Percentiles rank a stretch among this genome's conserved stretches.
Conservation (phyloP, 768 basidiomycete genomes). For the Tulasnella sp. region DNA sequence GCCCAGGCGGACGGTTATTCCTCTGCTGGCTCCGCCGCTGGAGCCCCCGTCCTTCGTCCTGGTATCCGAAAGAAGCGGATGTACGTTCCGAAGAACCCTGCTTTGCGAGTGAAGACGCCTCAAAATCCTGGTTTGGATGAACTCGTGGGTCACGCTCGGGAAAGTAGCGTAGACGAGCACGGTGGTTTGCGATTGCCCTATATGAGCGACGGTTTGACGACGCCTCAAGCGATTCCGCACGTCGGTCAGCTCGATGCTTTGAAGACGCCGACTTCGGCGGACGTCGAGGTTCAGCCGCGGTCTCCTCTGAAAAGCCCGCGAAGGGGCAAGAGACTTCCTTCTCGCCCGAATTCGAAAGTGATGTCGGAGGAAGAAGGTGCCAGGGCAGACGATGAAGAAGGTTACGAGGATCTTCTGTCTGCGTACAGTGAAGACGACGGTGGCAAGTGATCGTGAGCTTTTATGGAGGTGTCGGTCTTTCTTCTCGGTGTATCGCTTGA, state of each 20-base stretch:
- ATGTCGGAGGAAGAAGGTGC: constrained; percentile 17
- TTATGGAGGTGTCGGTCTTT: background rate
- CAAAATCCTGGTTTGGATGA: background rate
- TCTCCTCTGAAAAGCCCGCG: constrained; percentile 3
- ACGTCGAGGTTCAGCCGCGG: background rate
- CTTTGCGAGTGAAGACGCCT: background rate
- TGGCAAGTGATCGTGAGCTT: background rate
- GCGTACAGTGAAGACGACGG: constrained; percentile 15
- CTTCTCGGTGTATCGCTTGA: background rate
- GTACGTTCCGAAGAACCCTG: background rate
- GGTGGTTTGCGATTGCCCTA: background rate
- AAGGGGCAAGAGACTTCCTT: background rate
- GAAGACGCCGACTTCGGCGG: constrained; percentile 6
- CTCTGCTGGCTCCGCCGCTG: background rate
- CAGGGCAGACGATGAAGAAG: constrained; percentile 16
- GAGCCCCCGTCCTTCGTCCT: background rate
- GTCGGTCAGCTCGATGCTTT: background rate
- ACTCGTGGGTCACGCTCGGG: background rate
- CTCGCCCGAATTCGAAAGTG: background rate
- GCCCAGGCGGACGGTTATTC: constrained; percentile 8
- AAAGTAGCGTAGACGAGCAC: background rate
- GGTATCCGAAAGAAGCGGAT: constrained; percentile 2
- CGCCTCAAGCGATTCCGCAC: background rate
- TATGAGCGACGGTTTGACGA: background rate
- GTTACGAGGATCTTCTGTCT: constrained; percentile 12